Evolutionary conservation across 2,329 filamentous ascomycete genomes (phyloP).

Genomic region (Podosphaera xanthii): DNA sequence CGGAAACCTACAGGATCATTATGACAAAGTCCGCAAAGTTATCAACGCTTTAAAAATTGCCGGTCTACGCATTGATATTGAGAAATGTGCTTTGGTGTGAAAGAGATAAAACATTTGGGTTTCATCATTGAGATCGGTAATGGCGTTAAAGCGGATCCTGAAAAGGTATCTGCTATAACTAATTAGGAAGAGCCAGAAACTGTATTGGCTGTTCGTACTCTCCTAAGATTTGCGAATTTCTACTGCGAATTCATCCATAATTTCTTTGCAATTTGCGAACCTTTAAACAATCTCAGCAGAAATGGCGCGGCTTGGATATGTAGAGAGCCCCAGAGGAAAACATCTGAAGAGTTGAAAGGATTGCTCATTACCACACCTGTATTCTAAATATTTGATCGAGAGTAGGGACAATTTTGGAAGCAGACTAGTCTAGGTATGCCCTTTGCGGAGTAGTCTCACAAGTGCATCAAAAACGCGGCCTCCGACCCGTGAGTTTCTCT

Average conservation of each 20-base stretch:
- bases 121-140: background rate
- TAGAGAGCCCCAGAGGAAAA: background rate
- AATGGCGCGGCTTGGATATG: too few species aligned
- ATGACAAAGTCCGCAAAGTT: background rate
- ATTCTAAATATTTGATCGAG: background rate
- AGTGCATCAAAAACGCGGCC: too few species aligned
- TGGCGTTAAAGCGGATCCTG: background rate
- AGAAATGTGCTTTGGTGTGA: background rate
- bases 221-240: conserved; percentile 1
- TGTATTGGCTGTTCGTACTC: background rate
- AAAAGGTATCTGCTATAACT: background rate
- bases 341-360: background rate
- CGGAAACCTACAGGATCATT: background rate
- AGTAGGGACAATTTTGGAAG: too few species aligned
- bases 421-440: too few species aligned
- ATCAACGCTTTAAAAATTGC: background rate
- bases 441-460: too few species aligned
- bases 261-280: too few species aligned
- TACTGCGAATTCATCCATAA: background rate
- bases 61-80: background rate
- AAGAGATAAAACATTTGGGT: background rate
- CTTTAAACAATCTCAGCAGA: too few species aligned
- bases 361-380: background rate
- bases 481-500: too few species aligned
- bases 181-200: background rate